A percentile compares a stretch with the other conserved stretches of the same genome.
These are phyloP conservation scores for Epichloe sibirici DNA, from an alignment of 2,329 filamentous ascomycete genomes.

Conservation along the genomic window DNA sequence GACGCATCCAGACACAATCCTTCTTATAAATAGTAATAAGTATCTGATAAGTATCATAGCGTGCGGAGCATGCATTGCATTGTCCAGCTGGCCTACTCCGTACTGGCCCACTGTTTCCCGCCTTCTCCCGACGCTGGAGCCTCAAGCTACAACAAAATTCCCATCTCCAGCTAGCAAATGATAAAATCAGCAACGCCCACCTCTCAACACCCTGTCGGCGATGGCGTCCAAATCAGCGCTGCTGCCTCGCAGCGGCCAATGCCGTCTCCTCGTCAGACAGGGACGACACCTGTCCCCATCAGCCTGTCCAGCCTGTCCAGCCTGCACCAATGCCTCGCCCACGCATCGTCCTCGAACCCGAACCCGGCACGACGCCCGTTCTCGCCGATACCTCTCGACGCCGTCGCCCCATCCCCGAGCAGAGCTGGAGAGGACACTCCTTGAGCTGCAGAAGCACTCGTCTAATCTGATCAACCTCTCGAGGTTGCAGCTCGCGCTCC, in stretches of 20 bases:
- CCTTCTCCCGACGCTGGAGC: not conserved
- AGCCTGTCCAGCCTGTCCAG: slow-evolving; percentile 21
- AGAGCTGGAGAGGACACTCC: slow-evolving; percentile 47
- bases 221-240: slow-evolving; percentile 21
- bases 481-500: slow-evolving; percentile 57
- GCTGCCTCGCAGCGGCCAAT: slow-evolving; percentile 16
- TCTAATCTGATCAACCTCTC: slow-evolving; percentile 55
- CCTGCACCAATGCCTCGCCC: slow-evolving; percentile 17
- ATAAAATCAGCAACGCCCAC: not conserved
- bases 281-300: slow-evolving; percentile 9
- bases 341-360: slow-evolving; percentile 10
- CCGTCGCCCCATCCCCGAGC: slow-evolving; percentile 24
- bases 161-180: not conserved
- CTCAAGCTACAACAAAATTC: not conserved
- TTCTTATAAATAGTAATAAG: too few relatives aligned
- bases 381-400: slow-evolving; percentile 18
- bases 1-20: too few relatives aligned
- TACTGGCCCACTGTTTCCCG: not conserved
- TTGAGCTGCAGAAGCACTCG: slow-evolving; percentile 47
- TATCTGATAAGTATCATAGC: too few relatives aligned
- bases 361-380: slow-evolving; percentile 9
- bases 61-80: too few relatives aligned
- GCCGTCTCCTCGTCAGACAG: slow-evolving; percentile 14
- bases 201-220: slow-evolving; percentile 6
- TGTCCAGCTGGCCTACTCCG: too few relatives aligned